Percentiles rank a stretch among this genome's conserved stretches.
phyloP scores from a whole-genome alignment of 2,329 filamentous ascomycete species.

The Clarireedia monteithiana region DNA sequence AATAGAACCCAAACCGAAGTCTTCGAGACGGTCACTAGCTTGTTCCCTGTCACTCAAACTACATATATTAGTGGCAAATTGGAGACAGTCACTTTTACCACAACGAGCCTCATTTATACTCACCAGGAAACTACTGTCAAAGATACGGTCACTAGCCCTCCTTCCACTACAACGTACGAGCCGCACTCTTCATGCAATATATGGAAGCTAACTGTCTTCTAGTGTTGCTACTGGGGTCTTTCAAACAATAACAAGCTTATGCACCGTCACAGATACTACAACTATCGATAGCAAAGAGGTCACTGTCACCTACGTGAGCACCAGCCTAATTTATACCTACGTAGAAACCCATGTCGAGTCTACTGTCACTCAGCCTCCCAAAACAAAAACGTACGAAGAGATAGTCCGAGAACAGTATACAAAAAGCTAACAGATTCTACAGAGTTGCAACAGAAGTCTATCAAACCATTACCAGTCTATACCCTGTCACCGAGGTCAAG shows the following conservation, averaged over 20 bases:
- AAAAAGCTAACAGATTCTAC: not conserved
- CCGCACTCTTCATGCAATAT: too few relatives aligned
- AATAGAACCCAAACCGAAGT: not conserved
- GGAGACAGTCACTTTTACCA: conserved; percentile 1
- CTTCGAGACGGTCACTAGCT: not conserved
- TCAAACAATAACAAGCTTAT: conserved; percentile 33
- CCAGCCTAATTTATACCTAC: conserved; percentile 21
- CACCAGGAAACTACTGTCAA: not conserved
- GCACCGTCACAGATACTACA: conserved; percentile 40
- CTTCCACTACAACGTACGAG: not conserved
- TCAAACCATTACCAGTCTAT: conserved; percentile 33
- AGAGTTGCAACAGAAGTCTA: conserved; percentile 17
- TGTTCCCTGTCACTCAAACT: conserved; percentile 30
- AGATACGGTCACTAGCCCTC: not conserved
- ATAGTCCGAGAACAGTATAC: too few relatives aligned
- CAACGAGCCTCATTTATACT: not conserved
- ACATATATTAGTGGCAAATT: conserved; percentile 7
- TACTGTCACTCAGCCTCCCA: not conserved
- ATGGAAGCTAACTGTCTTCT: not conserved
- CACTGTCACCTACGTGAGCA: conserved; percentile 22
- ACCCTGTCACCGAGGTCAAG: conserved; percentile 40
- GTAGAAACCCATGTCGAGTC: not conserved
- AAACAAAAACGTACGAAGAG: conserved; percentile 8
- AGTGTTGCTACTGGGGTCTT: conserved; percentile 13
- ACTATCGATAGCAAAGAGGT: conserved; percentile 36